A percentile compares a stretch with the other conserved stretches of the same genome.
These are phyloP conservation scores for Penicillium sp. DNA, from an alignment of 2,329 filamentous ascomycete species.

Conservation along the genomic window DNA sequence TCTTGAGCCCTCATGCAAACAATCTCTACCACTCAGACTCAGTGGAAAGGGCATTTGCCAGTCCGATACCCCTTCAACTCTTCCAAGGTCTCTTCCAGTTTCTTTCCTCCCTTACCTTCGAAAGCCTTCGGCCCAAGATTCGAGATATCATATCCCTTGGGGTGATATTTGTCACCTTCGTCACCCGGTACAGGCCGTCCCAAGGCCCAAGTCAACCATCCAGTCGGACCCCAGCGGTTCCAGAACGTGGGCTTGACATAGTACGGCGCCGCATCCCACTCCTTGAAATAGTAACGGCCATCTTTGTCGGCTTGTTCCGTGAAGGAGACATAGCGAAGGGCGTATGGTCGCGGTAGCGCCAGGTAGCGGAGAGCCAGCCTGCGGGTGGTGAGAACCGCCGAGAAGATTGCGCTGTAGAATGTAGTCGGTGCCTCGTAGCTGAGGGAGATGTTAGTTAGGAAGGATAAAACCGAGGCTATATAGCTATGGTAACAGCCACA, in stretches of 20 bases:
- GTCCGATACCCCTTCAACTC: constrained; percentile 49
- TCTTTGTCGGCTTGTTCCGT: constrained; percentile 55
- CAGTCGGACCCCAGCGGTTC: constrained; percentile 64
- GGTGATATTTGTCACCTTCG: constrained; percentile 48
- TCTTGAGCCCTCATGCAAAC: no score
- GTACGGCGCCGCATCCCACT: constrained; percentile 66
- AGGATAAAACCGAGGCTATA: not conserved
- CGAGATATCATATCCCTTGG: constrained; percentile 52
- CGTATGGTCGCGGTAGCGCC: constrained; percentile 58
- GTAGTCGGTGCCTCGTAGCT: constrained; percentile 45
- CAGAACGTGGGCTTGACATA: constrained; percentile 63
- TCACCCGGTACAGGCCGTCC: constrained; percentile 53
- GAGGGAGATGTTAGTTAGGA: not conserved
- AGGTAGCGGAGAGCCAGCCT: constrained; percentile 61
- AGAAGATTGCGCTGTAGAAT: constrained; percentile 42
- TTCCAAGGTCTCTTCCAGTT: constrained; percentile 34
- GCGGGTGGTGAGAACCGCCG: constrained; percentile 54
- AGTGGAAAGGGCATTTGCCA: constrained; percentile 53
- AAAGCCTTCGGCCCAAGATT: constrained; percentile 65
- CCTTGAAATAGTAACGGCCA: constrained; percentile 53
- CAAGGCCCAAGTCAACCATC: constrained; percentile 51
- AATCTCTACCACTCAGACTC: constrained; percentile 12
- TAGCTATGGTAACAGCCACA: not conserved
- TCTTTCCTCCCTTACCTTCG: constrained; percentile 51
- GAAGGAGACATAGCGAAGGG: constrained; percentile 40